These are phyloP conservation scores for Sarocladiaceae sp. DNA, from an alignment of 2,329 filamentous ascomycete genomes.

Conservation along the genomic window DNA sequence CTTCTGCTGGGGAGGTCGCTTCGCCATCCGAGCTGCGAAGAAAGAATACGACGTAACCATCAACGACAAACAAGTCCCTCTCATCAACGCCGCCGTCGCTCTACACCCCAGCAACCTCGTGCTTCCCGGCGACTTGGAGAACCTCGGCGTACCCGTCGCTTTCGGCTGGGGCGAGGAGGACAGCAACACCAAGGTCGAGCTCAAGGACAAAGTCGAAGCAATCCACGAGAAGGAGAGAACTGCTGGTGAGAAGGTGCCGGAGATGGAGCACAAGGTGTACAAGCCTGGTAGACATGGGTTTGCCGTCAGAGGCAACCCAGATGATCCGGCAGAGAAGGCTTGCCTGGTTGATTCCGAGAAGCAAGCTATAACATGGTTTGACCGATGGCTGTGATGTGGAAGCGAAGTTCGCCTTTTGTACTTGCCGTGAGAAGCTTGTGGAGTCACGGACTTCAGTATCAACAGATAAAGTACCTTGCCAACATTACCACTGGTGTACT, in stretches of 20 bases:
- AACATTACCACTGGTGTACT: too few species aligned
- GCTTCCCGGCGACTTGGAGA: slow-evolving; percentile 41
- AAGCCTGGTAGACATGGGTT: slow-evolving; percentile 34
- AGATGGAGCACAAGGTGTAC: slow-evolving; percentile 22
- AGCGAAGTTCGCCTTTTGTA: neutral
- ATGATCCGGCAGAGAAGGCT: slow-evolving; percentile 32
- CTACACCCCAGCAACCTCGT: slow-evolving; percentile 45
- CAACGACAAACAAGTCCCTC: slow-evolving; percentile 20
- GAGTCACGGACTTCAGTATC: too few species aligned
- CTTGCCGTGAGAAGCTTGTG: too few species aligned
- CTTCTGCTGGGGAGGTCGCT: slow-evolving; percentile 60
- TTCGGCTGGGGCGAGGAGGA: slow-evolving; percentile 18
- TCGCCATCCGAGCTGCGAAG: slow-evolving; percentile 37
- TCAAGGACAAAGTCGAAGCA: slow-evolving; percentile 25
- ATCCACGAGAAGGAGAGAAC: slow-evolving; percentile 26
- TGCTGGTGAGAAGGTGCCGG: slow-evolving; percentile 20
- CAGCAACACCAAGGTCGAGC: slow-evolving; percentile 25
- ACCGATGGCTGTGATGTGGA: slow-evolving; percentile 1
- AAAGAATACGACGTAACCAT: slow-evolving; percentile 21
- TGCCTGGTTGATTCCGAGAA: slow-evolving; percentile 19
- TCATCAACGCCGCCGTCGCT: slow-evolving; percentile 46
- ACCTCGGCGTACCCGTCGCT: slow-evolving; percentile 26
- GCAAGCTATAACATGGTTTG: slow-evolving; percentile 33
- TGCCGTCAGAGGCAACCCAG: slow-evolving; percentile 28
- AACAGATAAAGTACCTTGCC: too few species aligned